Conservation (phyloP, 208 protist species). For the Trypanosomatidae sp. region DNA sequence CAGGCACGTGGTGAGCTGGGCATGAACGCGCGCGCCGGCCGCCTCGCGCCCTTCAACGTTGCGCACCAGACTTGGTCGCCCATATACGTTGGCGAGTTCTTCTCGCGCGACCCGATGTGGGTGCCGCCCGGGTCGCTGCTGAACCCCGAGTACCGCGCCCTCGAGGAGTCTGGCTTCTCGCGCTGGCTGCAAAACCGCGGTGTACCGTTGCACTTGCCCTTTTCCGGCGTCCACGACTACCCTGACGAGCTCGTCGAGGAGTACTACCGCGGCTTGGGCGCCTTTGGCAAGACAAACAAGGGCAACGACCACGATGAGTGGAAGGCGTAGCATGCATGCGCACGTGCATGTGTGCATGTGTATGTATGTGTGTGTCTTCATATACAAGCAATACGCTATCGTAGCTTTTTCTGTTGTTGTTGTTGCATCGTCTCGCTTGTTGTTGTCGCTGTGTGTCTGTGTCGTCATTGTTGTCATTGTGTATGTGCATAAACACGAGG, state of each 20-base stretch:
- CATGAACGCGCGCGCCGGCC: conserved; percentile 70
- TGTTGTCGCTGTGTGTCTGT: background rate
- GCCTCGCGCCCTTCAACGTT: conserved; percentile 74
- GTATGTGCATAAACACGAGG: conserved; percentile 1
- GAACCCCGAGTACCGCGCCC: conserved; percentile 55
- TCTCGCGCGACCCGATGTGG: conserved; percentile 73
- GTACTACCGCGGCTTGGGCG: conserved; percentile 84
- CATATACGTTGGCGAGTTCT: conserved; percentile 47
- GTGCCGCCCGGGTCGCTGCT: conserved; percentile 58
- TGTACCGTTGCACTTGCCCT: conserved; percentile 76
- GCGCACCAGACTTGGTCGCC: conserved; percentile 68
- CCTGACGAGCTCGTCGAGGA: conserved; percentile 84
- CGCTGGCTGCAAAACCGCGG: conserved; percentile 78
- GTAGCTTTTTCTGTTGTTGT: conserved; percentile 1
- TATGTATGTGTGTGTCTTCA: background rate
- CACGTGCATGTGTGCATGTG: background rate
- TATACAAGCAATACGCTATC: background rate
- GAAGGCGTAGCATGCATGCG: conserved; percentile 38
- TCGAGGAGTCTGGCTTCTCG: conserved; percentile 79
- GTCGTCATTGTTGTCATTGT: background rate
- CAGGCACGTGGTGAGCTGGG: conserved; percentile 81
- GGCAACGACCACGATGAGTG: conserved; percentile 87
- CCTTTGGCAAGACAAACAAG: conserved; percentile 70
- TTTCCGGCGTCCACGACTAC: conserved; percentile 80
- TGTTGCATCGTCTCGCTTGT: too few species aligned